Evolutionary conservation across 2,329 filamentous ascomycete genomes (phyloP).

Genomic region (Leptographium galeiforme): DNA sequence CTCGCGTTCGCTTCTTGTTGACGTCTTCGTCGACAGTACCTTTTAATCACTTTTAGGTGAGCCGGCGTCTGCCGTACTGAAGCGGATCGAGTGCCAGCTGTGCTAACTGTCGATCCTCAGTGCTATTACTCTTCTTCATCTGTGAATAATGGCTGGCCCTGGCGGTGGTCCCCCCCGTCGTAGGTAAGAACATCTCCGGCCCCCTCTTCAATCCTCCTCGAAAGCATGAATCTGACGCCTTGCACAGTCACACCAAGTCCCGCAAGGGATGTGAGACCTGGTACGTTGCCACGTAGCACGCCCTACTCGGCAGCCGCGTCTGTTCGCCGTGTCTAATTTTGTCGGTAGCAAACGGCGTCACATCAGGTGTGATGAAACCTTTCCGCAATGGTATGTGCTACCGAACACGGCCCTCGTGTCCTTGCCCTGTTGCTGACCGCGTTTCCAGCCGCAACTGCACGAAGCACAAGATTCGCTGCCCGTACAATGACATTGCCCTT

Average conservation of each 20-base stretch:
- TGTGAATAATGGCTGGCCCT: slow-evolving; percentile 67
- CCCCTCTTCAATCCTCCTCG: background rate
- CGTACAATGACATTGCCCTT: slow-evolving; percentile 80
- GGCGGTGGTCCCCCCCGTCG: slow-evolving; percentile 81
- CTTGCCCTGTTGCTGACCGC: slow-evolving; percentile 6
- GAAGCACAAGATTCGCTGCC: slow-evolving; percentile 96
- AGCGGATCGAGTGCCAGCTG: too few relatives aligned
- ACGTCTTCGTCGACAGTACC: background rate
- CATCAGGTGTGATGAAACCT: slow-evolving; percentile 94
- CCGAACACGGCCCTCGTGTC: background rate
- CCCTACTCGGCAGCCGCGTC: background rate
- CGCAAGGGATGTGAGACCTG: slow-evolving; percentile 97
- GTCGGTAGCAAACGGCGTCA: slow-evolving; percentile 71
- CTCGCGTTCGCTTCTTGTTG: background rate
- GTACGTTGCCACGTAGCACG: slow-evolving; percentile 20
- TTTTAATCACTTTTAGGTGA: background rate
- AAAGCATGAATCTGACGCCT: background rate
- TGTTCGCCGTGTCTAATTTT: slow-evolving; percentile 10
- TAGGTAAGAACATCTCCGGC: slow-evolving; percentile 28
- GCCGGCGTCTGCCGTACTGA: too few relatives aligned
- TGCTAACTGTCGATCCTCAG: too few relatives aligned
- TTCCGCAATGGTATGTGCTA: slow-evolving; percentile 75
- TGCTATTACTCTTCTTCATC: slow-evolving; percentile 7
- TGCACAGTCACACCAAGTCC: slow-evolving; percentile 84
- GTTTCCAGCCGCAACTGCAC: slow-evolving; percentile 77